Conservation (phyloP, 441 rosid species). For the Erysimum pusillum region DNA sequence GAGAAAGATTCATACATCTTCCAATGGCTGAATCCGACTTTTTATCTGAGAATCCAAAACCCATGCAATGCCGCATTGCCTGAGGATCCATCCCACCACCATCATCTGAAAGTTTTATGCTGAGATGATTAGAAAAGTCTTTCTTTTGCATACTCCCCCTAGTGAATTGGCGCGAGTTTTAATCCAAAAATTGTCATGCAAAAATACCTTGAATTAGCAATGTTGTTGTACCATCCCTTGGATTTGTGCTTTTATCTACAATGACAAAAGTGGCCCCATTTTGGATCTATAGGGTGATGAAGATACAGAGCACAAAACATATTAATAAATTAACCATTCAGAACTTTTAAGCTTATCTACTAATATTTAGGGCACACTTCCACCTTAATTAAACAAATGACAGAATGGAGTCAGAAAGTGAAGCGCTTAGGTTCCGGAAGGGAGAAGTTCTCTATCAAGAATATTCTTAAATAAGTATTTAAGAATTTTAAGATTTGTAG, state of each 20-base stretch:
- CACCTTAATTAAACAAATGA: slow-evolving; percentile 31
- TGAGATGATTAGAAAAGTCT: slow-evolving; percentile 27
- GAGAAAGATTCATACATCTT: slow-evolving; percentile 63
- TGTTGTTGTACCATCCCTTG: slow-evolving; percentile 78
- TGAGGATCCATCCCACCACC: slow-evolving; percentile 98
- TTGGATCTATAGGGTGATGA: slow-evolving; percentile 70
- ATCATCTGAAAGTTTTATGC: slow-evolving; percentile 65
- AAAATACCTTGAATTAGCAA: slow-evolving; percentile 81
- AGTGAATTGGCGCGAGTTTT: slow-evolving; percentile 21
- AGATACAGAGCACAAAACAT: slow-evolving; percentile 48
- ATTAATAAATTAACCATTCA: slow-evolving; percentile 36
- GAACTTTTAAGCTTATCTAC: slow-evolving; percentile 34
- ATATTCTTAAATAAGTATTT: background rate
- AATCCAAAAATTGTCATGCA: slow-evolving; percentile 22
- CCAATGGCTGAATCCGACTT: slow-evolving; percentile 81
- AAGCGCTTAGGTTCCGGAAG: slow-evolving; percentile 17
- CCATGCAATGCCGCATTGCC: slow-evolving; percentile 86
- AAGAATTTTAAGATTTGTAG: background rate
- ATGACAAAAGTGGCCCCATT: slow-evolving; percentile 92
- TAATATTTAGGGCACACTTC: slow-evolving; percentile 22
- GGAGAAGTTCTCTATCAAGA: slow-evolving; percentile 23
- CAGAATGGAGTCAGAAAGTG: slow-evolving; percentile 22
- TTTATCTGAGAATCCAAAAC: slow-evolving; percentile 96
- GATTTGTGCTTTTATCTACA: slow-evolving; percentile 82
- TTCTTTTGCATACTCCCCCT: slow-evolving; percentile 6